Evolutionary conservation across 495 filamentous ascomycete genomes (phyloP), one percentile per base, ranked within the genome.

Genomic region (Oleoguttula mirabilis): DNA sequence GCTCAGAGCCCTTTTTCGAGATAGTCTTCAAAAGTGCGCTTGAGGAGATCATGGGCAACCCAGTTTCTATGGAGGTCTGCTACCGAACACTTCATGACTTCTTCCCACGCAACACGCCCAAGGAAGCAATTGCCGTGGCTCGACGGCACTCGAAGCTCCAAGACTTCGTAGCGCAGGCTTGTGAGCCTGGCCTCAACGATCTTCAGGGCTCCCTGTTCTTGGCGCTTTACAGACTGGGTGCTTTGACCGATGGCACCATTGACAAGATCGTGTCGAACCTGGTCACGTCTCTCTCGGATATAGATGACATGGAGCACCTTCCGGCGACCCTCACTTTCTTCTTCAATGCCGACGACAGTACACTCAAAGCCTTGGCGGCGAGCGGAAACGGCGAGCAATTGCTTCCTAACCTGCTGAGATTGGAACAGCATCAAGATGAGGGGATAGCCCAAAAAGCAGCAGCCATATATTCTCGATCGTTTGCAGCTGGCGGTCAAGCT

Each of bases 391-490:
- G 75, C 12, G 67, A 70, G 3, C 64, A 66, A 31, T 45, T 82
- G 34, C 59, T 76, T 12, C 70, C 66, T 20, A 70, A 66, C 32
- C 51, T 84, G 7, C 55, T 82, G 0, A 69, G 67, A 36, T 59
- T 82, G 6, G 60, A 70, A 15, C 75, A 82, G 38, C 73, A 70
- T 8, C 40, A 66, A 4, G 62, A 69, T 21, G 73, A 77, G 15
- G 65, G 66, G n/a, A 50, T 79, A 12, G 61, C 73, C 8, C 55
- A 63, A 21, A 50, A 67, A 28, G 74, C 77, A 8, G 61, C 67
- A 25, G 59, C 51, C 4, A 42, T 79, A 20, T 17, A 40, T 1
- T 19, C 39, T 6, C n/a, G 33, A 14, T 27, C 48, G 10, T 53
- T 56, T 62, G 34, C 55, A 42, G 32, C 61, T 47, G n/a, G 45